phyloP scores from a whole-genome alignment of 257 asterid species.

The Anisodus acutangulus region DNA sequence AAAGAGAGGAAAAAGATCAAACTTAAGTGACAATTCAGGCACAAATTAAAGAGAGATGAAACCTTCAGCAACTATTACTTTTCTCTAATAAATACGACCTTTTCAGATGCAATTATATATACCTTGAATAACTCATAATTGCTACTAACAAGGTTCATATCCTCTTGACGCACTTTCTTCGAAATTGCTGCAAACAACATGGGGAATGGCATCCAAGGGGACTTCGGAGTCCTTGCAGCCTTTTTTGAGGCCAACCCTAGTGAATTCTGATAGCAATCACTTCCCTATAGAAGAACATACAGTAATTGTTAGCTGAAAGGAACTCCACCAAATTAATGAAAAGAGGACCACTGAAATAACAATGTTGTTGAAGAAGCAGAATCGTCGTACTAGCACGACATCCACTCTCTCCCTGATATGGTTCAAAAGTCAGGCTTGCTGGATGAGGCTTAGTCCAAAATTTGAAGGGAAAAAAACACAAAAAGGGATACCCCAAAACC shows the following conservation, averaged over 20 bases:
- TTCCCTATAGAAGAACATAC: conserved; percentile 42
- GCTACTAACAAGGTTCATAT: conserved; percentile 58
- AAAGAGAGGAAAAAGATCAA: conserved; percentile 19
- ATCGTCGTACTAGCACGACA: not conserved
- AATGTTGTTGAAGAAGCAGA: not conserved
- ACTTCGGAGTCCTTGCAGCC: conserved; percentile 58
- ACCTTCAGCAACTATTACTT: conserved; percentile 25
- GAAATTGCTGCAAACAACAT: conserved; percentile 75
- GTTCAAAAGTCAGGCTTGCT: not conserved
- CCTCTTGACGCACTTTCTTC: conserved; percentile 51
- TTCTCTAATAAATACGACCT: not conserved
- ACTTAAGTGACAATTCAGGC: not conserved
- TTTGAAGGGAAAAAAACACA: not conserved
- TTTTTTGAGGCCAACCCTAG: conserved; percentile 38
- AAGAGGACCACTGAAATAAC: not conserved
- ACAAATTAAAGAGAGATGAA: not conserved
- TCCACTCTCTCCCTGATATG: not conserved
- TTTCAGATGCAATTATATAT: not conserved
- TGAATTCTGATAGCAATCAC: conserved; percentile 40
- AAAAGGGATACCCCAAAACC: not conserved
- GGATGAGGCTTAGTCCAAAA: conserved; percentile 13
- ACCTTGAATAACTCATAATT: conserved; percentile 70
- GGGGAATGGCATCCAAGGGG: conserved; percentile 90
- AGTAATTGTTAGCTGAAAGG: conserved; percentile 23
- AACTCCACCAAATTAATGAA: not conserved